Evolutionary conservation across 2,329 filamentous ascomycete genomes (phyloP), one percentile per base, ranked within the genome.

Genomic region (Chrysoporthe austroafricana): DNA sequence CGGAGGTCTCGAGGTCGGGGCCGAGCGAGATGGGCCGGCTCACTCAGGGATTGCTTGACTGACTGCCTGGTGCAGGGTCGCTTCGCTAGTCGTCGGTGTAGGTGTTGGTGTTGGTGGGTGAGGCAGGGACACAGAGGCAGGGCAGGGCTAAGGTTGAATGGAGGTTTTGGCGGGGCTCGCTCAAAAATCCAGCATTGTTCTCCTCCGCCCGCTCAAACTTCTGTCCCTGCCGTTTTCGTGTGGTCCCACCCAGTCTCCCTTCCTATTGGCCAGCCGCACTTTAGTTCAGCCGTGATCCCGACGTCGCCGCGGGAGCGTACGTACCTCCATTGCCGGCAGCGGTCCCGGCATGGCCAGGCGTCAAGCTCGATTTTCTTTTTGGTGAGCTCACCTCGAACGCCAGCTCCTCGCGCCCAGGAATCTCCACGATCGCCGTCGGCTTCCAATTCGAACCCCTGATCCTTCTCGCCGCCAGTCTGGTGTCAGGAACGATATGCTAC

Each of bases 111-210:
- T 36, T 57, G 54, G 44, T 54, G 32, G 18, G 34, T 18, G 26
- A 42, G 52, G 36, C 52, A 46, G 32, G 21, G 32, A 52, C 39
- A 52, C 39, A 34, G n/a, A 21, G 50, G 34, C 50, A 57, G 36
- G 62, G 50, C n/a, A 52, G 58, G 61, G 58, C 21, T 46, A 64
- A 46, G 59, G 59, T 32, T 67, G 61, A 59, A 56, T 64, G 56
- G 63, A 60, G 66, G 63, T 42, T 63, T 65, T 66, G 66, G 61
- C 68, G 65, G 65, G 65, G 65, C 65, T 67, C 54, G 42, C 59
- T 61, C 68, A 68, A 68, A 69, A 70, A 68, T 68, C 65, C 43
- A 65, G 43, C 54, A 64, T 66, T 70, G 68, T 66, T 62, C 42
- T 16, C 52, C 32, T 62, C 32, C 54, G 43, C 8, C 39, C 48